Evolutionary conservation across 164 flowering plant species (phyloP).

Genomic region (Sextonia rubra): DNA sequence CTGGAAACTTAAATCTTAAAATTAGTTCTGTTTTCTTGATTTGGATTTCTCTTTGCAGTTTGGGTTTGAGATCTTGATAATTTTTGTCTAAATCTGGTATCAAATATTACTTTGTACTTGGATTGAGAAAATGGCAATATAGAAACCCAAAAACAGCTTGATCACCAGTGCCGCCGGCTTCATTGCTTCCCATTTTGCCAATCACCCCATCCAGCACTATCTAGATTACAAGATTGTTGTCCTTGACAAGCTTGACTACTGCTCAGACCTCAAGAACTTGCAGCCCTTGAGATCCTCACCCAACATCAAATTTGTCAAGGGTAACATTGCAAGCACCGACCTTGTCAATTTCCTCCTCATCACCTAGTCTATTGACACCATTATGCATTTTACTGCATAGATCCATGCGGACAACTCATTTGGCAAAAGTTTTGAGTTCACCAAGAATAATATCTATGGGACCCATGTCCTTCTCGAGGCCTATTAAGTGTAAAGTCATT

Average conservation of each 20-base stretch:
- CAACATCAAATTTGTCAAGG: conserved; percentile 78
- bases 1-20: background rate
- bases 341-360: conserved; percentile 73
- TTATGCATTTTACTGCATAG: conserved; percentile 83
- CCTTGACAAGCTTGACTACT: conserved; percentile 78
- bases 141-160: conserved; percentile 66
- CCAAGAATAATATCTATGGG: conserved; percentile 75
- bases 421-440: conserved; percentile 80
- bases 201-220: conserved; percentile 51
- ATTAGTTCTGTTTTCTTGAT: background rate
- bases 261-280: conserved; percentile 67
- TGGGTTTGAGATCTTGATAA: conserved; percentile 1
- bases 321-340: conserved; percentile 72
- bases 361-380: conserved; percentile 66
- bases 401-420: conserved; percentile 81
- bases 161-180: conserved; percentile 83
- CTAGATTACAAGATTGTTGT: conserved; percentile 79
- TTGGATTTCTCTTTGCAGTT: background rate
- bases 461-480: conserved; percentile 81
- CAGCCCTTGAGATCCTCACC: conserved; percentile 53
- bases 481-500: conserved; percentile 73
- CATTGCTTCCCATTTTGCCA: conserved; percentile 74
- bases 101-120: too few relatives aligned
- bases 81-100: background rate
- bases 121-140: conserved; percentile 4